Evolutionary conservation across 192 early-diverging fungal genomes (phyloP), one percentile per base, ranked within the genome.

Genomic region (Chytriomyces sp.): DNA sequence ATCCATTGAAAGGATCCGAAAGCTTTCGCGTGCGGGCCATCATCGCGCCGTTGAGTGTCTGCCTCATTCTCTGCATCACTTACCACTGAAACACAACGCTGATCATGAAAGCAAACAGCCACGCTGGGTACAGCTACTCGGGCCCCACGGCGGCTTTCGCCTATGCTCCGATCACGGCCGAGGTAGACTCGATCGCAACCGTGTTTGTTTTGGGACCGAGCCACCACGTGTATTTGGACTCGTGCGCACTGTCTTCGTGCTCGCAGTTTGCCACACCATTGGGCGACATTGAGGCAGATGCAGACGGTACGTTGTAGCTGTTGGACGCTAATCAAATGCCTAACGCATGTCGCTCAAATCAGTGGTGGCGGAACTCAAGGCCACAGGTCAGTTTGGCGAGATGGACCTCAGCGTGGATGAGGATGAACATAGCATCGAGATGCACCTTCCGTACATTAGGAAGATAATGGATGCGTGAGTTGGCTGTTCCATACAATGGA

Each of bases 371-470:
- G 89, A 90, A 55, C 82, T 98, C 25, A 52, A 75, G 40, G 74
- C 81, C 34, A 92, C 90, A 0, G 84, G 89, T 1, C 39, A 83
- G 3, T 98, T 96, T 82, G 55, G 65, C 4, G 57, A 66, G 39
- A 94, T 98, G 93, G 81, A 66, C 26, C 66, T 73, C 7, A 39
- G 74, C 10, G 84, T 81, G 5, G 97, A 99, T 70, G 93, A 98
- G 72, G 89, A 92, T 41, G 97, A 99, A 75, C 97, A 99, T 75
- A 95, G 93, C 76, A 88, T 99, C 71, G 97, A 98, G 74, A 94
- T 99, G 95, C 95, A 99, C 70, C 73, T 98, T 59, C 96, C 96
- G 8, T 98, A 89, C 79, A 85, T 92, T 4, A 90, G 90, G 80
- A 92, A 93, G 75, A 82, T 91, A 26, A 91, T 98, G 80, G 86